These are phyloP conservation scores for Cutaneotrichosporon cutaneum DNA, from an alignment of 1,284 basidiomycete genomes.

Conservation along the genomic window DNA sequence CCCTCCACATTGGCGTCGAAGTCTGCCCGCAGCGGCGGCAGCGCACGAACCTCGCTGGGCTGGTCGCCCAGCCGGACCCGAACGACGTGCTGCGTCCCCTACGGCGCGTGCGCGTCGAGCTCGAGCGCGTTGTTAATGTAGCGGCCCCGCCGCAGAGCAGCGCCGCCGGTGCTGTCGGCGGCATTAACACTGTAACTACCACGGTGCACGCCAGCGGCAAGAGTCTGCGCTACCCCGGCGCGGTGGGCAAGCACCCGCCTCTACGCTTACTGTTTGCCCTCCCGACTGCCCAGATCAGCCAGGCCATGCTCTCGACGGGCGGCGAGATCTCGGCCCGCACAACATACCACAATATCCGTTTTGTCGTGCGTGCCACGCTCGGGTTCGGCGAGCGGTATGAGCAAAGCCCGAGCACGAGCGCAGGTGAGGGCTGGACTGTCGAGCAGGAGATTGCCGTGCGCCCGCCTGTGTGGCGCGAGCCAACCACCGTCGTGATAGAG, in stretches of 20 bases:
- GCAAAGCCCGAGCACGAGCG: background rate
- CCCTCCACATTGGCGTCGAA: slow-evolving; percentile 45
- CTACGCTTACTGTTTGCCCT: slow-evolving; percentile 50
- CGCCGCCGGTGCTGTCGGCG: slow-evolving; percentile 28
- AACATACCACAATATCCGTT: slow-evolving; percentile 41
- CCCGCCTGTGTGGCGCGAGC: slow-evolving; percentile 42
- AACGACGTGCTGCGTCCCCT: slow-evolving; percentile 38
- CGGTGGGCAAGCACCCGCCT: slow-evolving; percentile 33
- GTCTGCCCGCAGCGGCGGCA: slow-evolving; percentile 32
- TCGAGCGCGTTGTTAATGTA: slow-evolving; percentile 37
- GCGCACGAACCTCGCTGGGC: slow-evolving; percentile 36
- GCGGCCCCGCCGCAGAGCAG: slow-evolving; percentile 8
- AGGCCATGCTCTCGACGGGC: slow-evolving; percentile 32
- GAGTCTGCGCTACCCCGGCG: slow-evolving; percentile 48
- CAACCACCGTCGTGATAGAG: slow-evolving; percentile 35
- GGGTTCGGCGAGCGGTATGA: slow-evolving; percentile 34
- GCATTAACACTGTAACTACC: slow-evolving; percentile 17
- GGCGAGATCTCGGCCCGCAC: slow-evolving; percentile 43
- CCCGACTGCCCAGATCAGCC: slow-evolving; percentile 36
- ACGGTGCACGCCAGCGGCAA: slow-evolving; percentile 47
- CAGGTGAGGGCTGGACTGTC: slow-evolving; percentile 28
- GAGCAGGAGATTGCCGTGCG: slow-evolving; percentile 36
- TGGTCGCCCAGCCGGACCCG: slow-evolving; percentile 36
- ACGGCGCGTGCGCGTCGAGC: slow-evolving; percentile 46
- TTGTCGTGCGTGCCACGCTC: slow-evolving; percentile 44